These are phyloP conservation scores for Collybia mongolica DNA, from an alignment of 768 basidiomycete genomes.

Conservation along the genomic window DNA sequence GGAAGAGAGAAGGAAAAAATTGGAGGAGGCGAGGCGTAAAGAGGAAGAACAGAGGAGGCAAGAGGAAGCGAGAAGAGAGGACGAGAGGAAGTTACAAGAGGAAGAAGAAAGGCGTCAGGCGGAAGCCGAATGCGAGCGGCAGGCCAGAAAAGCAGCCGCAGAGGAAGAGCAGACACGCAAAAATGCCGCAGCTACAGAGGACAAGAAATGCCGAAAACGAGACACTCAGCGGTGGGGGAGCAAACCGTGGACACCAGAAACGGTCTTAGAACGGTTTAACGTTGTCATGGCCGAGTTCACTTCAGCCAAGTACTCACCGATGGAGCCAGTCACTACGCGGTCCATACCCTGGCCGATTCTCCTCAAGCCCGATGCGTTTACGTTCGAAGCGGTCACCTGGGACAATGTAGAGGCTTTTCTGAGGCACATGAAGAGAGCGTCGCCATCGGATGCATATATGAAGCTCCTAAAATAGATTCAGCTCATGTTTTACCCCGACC, in stretches of 20 bases:
- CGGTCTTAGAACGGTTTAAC: slow-evolving; percentile 2
- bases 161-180: too few species aligned
- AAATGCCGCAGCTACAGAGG: neutral
- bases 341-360: slow-evolving; percentile 16
- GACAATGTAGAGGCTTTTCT: slow-evolving; percentile 8
- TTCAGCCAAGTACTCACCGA: slow-evolving; percentile 18
- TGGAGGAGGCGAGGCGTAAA: neutral
- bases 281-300: slow-evolving; percentile 13
- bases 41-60: neutral
- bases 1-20: neutral
- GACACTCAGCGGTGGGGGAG: neutral
- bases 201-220: neutral
- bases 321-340: slow-evolving; percentile 14
- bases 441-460: neutral
- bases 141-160: neutral
- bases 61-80: neutral
- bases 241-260: neutral
- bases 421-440: neutral
- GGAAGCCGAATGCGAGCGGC: neutral
- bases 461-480: slow-evolving; percentile 4
- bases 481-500: slow-evolving; percentile 11
- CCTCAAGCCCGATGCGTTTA: neutral
- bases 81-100: too few species aligned
- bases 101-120: neutral
- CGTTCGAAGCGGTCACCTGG: neutral